phyloP scores from a whole-genome alignment of 352 stramenopile genomes.

The Globisporangium viniferum region DNA sequence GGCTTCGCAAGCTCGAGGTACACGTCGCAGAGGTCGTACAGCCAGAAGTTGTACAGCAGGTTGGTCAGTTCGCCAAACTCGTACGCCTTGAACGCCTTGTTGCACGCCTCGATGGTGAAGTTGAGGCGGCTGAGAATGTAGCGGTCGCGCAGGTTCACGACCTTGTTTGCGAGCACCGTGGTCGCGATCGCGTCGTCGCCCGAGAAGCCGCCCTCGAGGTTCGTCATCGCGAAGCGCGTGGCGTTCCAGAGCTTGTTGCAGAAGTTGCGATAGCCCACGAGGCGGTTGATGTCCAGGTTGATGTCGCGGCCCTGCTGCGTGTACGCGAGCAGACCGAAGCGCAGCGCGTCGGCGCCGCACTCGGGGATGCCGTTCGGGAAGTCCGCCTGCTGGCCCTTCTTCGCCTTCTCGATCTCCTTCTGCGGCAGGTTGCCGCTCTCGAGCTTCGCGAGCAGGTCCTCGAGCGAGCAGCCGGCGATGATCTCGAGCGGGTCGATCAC shows the following conservation, averaged over 20 bases:
- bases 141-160: slow-evolving; percentile 65
- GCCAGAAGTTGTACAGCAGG: slow-evolving; percentile 96
- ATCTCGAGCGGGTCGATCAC: slow-evolving; percentile 98
- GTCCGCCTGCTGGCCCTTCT: slow-evolving; percentile 96
- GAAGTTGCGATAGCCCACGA: slow-evolving; percentile 99
- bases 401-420: slow-evolving; percentile 97
- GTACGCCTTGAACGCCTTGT: slow-evolving; percentile 90
- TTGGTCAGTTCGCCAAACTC: slow-evolving; percentile 96
- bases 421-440: slow-evolving; percentile 95
- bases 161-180: slow-evolving; percentile 60
- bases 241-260: slow-evolving; percentile 99
- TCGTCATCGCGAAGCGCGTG: slow-evolving; percentile 96
- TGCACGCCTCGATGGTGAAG: slow-evolving; percentile 66
- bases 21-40: slow-evolving; percentile 98
- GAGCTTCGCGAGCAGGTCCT: slow-evolving; percentile 94
- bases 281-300: slow-evolving; percentile 99
- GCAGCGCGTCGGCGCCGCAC: slow-evolving; percentile 97
- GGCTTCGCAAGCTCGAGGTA: slow-evolving; percentile 99
- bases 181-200: slow-evolving; percentile 52
- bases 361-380: slow-evolving; percentile 99
- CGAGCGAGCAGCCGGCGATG: slow-evolving; percentile 95
- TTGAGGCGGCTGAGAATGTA: slow-evolving; percentile 86
- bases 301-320: slow-evolving; percentile 94
- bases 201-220: slow-evolving; percentile 85
- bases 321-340: slow-evolving; percentile 98